A percentile compares a stretch with the other conserved stretches of the same genome.
phyloP scores from a whole-genome alignment of 345 rosid species.

The Salix brachista region DNA sequence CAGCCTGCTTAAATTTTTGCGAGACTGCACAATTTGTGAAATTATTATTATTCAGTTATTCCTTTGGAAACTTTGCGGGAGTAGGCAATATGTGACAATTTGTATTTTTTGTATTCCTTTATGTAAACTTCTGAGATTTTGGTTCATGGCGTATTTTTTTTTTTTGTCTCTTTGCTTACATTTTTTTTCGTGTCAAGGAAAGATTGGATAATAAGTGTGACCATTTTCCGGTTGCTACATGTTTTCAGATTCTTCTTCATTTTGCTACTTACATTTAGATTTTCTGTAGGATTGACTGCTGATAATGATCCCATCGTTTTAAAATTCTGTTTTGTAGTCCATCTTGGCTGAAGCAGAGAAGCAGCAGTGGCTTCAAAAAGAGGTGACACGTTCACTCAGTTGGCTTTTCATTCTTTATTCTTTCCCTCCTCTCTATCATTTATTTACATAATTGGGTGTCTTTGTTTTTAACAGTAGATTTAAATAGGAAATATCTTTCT shows the following conservation, averaged over 20 bases:
- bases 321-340: slow-evolving; percentile 28
- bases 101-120: neutral
- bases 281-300: neutral
- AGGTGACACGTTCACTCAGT: slow-evolving; percentile 28
- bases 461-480: neutral
- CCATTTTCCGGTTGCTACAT: neutral
- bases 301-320: neutral
- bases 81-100: neutral
- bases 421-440: neutral
- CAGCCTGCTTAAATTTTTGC: no score
- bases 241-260: neutral
- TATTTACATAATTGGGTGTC: neutral
- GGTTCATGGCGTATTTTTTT: neutral
- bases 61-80: no score
- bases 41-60: no score
- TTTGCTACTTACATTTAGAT: neutral
- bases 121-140: neutral
- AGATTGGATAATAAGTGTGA: neutral
- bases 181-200: neutral
- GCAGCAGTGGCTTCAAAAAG: slow-evolving; percentile 28
- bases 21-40: no score
- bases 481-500: neutral
- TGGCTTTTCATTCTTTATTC: neutral
- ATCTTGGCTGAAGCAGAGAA: slow-evolving; percentile 38
- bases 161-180: neutral